Evolutionary conservation across 2,329 filamentous ascomycete genomes (phyloP).

Genomic region (Xylaria sp.): DNA sequence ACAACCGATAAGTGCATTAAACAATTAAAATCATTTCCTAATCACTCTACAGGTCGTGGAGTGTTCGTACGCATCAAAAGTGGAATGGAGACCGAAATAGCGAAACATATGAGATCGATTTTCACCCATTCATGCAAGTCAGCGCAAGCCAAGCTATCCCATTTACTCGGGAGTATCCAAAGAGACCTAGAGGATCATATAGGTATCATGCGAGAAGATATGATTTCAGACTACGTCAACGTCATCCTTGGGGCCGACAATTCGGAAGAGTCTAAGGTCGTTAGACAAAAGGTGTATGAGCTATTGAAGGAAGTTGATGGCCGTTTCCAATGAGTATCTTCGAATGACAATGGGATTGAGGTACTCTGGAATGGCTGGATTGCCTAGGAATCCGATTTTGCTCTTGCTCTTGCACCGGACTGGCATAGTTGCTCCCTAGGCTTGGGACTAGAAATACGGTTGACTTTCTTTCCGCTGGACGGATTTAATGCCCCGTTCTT

Average conservation of each 20-base stretch:
- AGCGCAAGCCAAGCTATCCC: conserved; percentile 12
- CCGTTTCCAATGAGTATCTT: conserved; percentile 23
- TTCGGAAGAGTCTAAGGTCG: conserved; percentile 16
- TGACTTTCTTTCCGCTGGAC: background rate
- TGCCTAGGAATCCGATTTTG: background rate
- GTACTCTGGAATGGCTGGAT: background rate
- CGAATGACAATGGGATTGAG: background rate
- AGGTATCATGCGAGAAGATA: conserved; percentile 19
- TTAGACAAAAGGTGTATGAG: conserved; percentile 13
- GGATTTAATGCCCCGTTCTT: background rate
- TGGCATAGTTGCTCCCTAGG: background rate
- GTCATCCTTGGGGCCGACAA: conserved; percentile 14
- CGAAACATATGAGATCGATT: background rate
- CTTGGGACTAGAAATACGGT: too few relatives aligned
- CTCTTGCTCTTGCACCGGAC: background rate
- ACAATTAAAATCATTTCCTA: background rate
- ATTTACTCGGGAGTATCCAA: conserved; percentile 23
- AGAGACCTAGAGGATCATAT: conserved; percentile 11
- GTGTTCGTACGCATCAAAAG: conserved; percentile 35
- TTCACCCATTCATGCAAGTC: conserved; percentile 10
- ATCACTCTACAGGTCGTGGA: conserved; percentile 30
- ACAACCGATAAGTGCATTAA: background rate
- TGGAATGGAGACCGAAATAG: conserved; percentile 24
- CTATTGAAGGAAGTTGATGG: conserved; percentile 31
- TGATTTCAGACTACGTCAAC: conserved; percentile 34